Conservation (phyloP, 352 stramenopile species). For the Pythium sukuiense region DNA sequence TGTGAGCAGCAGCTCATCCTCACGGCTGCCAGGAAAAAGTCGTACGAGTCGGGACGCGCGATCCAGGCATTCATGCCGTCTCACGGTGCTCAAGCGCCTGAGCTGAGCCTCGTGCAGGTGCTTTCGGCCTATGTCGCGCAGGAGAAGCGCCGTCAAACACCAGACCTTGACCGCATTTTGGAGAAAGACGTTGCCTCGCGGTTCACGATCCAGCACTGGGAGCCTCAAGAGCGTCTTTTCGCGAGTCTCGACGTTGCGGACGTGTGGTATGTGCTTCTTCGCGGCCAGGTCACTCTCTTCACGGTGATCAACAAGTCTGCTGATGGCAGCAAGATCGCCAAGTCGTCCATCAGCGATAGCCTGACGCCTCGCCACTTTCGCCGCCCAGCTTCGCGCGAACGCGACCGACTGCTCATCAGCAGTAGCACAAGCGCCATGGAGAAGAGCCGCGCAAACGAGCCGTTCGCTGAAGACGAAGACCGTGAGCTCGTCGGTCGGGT, state of each 20-base stretch:
- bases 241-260: conserved; percentile 39
- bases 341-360: conserved; percentile 21
- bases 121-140: conserved; percentile 44
- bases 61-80: conserved; percentile 29
- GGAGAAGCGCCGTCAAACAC: conserved; percentile 16
- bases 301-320: conserved; percentile 21
- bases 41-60: conserved; percentile 34
- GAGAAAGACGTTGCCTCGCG: conserved; percentile 36
- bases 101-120: conserved; percentile 42
- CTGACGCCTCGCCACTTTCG: conserved; percentile 22
- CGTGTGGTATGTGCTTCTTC: conserved; percentile 50
- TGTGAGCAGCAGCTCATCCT: conserved; percentile 66
- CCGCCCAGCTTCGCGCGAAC: conserved; percentile 9
- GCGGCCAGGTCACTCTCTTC: conserved; percentile 49
- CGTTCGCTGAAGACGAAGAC: conserved; percentile 19
- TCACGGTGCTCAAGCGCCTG: conserved; percentile 14
- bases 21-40: conserved; percentile 37
- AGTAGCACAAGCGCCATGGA: conserved; percentile 2
- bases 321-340: conserved; percentile 7
- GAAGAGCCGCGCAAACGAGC: conserved; percentile 8
- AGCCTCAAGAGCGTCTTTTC: conserved; percentile 37
- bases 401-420: neutral
- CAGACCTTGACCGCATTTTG: conserved; percentile 20
- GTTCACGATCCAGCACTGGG: conserved; percentile 43
- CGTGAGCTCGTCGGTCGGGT: conserved; percentile 54